Evolutionary conservation across 495 filamentous ascomycete species (phyloP), one percentile per base, ranked within the genome.

Genomic region (Apodospora peruviana): DNA sequence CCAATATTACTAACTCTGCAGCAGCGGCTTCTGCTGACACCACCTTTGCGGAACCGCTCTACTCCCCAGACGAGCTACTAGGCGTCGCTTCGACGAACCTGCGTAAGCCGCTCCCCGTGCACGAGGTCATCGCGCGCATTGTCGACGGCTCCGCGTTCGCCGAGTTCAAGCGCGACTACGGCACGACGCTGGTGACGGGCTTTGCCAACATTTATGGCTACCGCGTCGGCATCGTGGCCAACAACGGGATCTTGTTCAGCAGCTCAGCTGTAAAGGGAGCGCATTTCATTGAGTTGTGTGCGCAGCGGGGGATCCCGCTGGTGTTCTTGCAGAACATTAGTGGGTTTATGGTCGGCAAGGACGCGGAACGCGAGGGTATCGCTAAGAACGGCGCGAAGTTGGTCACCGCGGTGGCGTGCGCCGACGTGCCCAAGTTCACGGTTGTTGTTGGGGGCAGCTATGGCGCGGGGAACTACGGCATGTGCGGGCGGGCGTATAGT

Each of bases 321-420:
- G 72, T 98, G 24, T 98, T 98, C 67, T 69, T 98, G 32, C 93
- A 98, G 62, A 98, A 98, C 62, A 98, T 98, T 64, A 85, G 80
- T 5, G 93, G 93, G 21, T 98, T 98, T 75, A 98, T 98, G 93
- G 93, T 98, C 11, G 93, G 93, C 22, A 78, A 77, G 7, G 90
- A 95, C 58, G 93, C 91, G 3, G 93, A 98, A 66, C 84, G 83
- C 36, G 93, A 90, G 43, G 93, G 93, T 5, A 97, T 98, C 56
- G 93, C 93, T 23, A 97, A 97, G 77, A 95, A 98, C 60, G 93
- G 93, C 36, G 93, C 93, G 0, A 97, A 98, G 72, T 77, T 98
- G 16, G 93, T 98, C 7, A 97, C 90, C 7, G 93, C 93, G 2
- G 94, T 97, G 3, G 88, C 90, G 4, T 96, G 91, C 63, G 90